A percentile compares a stretch with the other conserved stretches of the same genome.
Evolutionary conservation across 176 grass and related monocot species (phyloP).

Genomic region (Oryza glaberrima): DNA sequence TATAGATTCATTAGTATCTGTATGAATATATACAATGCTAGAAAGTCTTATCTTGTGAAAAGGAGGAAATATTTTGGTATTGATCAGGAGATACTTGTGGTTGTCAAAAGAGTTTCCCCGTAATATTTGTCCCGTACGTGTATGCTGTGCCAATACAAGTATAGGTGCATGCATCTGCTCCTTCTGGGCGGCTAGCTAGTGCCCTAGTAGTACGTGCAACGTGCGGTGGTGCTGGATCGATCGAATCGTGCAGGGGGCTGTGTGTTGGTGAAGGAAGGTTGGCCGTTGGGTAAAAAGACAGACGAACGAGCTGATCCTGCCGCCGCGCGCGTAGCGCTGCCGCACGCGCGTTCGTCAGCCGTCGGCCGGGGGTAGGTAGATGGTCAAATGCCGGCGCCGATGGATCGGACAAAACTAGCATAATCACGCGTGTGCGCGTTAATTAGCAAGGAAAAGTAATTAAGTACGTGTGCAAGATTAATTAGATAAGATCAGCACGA

Average conservation of each 20-base stretch:
- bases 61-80: too few species aligned
- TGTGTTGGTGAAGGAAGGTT: background rate
- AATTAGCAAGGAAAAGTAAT: background rate
- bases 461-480: background rate
- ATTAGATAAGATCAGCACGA: background rate
- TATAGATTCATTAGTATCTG: too few species aligned
- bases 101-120: too few species aligned
- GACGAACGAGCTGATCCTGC: background rate
- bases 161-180: too few species aligned
- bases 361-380: too few species aligned
- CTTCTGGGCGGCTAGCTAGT: background rate
- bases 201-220: background rate
- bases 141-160: too few species aligned
- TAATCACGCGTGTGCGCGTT: background rate
- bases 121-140: too few species aligned
- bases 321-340: too few species aligned
- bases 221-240: background rate
- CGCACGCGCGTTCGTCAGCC: background rate
- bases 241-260: background rate
- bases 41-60: too few species aligned
- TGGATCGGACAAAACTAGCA: background rate
- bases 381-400: background rate
- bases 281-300: background rate
- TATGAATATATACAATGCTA: too few species aligned
- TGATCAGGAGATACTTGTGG: too few species aligned